Evolutionary conservation across 148 eudicot species (phyloP).

Genomic region (Camellia lanceoleosa): DNA sequence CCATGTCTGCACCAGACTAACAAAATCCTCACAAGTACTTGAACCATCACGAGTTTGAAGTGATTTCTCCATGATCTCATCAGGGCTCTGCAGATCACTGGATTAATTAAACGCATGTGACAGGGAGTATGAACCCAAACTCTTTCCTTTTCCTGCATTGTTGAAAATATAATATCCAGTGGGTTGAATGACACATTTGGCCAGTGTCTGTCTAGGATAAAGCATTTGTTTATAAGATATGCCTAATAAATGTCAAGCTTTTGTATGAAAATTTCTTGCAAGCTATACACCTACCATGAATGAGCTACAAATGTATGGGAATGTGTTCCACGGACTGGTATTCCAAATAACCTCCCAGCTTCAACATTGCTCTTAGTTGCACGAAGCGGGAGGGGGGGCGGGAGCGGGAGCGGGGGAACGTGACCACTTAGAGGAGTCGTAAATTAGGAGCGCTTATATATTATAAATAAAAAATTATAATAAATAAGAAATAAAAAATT

Average conservation of each 20-base stretch:
- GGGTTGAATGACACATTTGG: background rate
- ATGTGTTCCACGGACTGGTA: slow-evolving; percentile 92
- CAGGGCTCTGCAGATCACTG: slow-evolving; percentile 64
- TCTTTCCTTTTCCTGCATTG: background rate
- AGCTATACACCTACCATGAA: slow-evolving; percentile 28
- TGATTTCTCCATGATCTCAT: slow-evolving; percentile 80
- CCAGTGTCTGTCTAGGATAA: background rate
- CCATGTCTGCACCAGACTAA: slow-evolving; percentile 73
- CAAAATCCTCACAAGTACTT: slow-evolving; percentile 69
- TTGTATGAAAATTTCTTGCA: background rate
- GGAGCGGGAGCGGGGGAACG: too few relatives aligned
- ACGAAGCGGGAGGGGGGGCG: too few relatives aligned
- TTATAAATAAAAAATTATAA: too few relatives aligned
- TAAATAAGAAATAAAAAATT: too few relatives aligned
- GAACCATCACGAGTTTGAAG: slow-evolving; percentile 71
- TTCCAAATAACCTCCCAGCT: slow-evolving; percentile 93
- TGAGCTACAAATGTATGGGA: slow-evolving; percentile 98
- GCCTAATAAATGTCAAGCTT: background rate
- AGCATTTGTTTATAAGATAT: background rate
- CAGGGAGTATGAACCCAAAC: background rate
- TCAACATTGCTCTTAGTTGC: too few relatives aligned
- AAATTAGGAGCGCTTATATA: too few relatives aligned
- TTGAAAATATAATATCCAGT: background rate
- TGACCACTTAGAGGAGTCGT: too few relatives aligned
- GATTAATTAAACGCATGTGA: slow-evolving; percentile 10